These are phyloP conservation scores for Gossypium trilobum DNA, from an alignment of 441 rosid species.

Conservation along the genomic window DNA sequence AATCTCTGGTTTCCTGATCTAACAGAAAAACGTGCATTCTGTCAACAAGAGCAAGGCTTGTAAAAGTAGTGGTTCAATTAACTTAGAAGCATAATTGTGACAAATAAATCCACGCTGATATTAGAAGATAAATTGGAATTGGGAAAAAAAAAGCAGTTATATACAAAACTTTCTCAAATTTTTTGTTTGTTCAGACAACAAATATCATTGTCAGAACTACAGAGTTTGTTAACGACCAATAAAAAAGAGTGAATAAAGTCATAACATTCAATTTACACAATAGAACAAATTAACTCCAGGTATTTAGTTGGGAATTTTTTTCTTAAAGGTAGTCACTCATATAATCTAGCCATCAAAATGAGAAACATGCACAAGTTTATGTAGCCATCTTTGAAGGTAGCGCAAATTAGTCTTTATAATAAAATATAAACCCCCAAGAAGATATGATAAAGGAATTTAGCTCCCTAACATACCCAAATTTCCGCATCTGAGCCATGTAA, in stretches of 20 bases:
- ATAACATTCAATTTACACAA: background rate
- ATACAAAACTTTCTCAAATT: background rate
- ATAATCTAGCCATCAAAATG: background rate
- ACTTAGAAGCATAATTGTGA: background rate
- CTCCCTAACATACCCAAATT: constrained; percentile 49
- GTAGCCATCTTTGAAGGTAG: background rate
- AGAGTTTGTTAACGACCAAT: background rate
- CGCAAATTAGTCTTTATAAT: background rate
- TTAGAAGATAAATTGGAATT: background rate
- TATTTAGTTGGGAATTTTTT: background rate
- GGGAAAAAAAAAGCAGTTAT: background rate
- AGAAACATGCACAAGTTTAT: background rate
- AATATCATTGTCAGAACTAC: background rate
- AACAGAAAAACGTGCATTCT: constrained; percentile 27
- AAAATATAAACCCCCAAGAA: background rate
- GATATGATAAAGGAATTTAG: background rate
- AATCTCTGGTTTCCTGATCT: constrained; percentile 52
- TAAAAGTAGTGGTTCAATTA: background rate
- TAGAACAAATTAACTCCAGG: background rate
- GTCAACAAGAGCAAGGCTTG: constrained; percentile 17
- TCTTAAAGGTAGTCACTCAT: background rate
- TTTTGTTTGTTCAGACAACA: background rate
- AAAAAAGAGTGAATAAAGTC: background rate
- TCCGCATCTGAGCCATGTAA: constrained; percentile 57
- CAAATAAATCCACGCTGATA: background rate